Evolutionary conservation across 306 rosid genomes (phyloP).

Genomic region (Sesbania bispinosa): DNA sequence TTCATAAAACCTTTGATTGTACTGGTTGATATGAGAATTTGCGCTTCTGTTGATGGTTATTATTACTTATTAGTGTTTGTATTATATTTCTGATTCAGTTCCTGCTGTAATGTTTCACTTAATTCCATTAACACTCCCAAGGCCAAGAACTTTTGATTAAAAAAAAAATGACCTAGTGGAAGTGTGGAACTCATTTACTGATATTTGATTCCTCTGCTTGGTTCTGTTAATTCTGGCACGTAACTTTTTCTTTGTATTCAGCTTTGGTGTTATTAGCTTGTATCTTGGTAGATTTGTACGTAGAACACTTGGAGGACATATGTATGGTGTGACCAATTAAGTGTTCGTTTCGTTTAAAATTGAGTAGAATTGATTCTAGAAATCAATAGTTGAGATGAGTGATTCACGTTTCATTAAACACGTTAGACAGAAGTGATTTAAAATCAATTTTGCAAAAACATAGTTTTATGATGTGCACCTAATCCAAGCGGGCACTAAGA

Average conservation of each 20-base stretch:
- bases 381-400: no score
- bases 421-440: no score
- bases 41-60: background rate
- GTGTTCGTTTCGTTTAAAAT: no score
- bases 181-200: background rate
- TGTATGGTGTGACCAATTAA: background rate
- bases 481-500: no score
- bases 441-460: no score
- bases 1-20: background rate
- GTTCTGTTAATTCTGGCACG: background rate
- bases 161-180: background rate
- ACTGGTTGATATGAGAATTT: background rate
- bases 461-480: no score
- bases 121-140: background rate
- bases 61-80: background rate
- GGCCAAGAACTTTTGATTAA: background rate
- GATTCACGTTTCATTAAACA: no score
- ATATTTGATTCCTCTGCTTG: conserved; percentile 5
- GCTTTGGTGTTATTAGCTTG: no score
- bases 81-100: background rate
- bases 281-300: no score
- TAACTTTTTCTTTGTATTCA: no score
- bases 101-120: background rate
- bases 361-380: no score
- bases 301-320: no score